These are phyloP conservation scores for Carallia brachiata DNA, from an alignment of 345 rosid species.

Conservation along the genomic window DNA sequence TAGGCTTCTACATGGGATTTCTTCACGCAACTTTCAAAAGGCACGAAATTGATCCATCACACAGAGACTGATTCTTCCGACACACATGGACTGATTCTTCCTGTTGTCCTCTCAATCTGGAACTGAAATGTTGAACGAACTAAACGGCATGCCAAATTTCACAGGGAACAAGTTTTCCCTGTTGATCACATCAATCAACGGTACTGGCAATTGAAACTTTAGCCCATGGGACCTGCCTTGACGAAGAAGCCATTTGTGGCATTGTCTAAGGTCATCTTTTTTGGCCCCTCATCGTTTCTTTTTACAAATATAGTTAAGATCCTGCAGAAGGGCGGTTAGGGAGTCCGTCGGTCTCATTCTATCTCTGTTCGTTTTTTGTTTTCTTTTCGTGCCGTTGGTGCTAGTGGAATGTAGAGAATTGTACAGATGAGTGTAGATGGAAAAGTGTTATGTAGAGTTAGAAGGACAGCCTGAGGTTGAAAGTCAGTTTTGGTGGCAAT, in stretches of 20 bases:
- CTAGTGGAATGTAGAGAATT: conserved; percentile 30
- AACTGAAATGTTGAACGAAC: conserved; percentile 6
- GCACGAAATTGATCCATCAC: conserved; percentile 32
- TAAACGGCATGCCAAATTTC: conserved; percentile 4
- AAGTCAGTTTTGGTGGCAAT: conserved; percentile 28
- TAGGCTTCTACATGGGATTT: conserved; percentile 84
- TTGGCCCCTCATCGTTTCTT: neutral
- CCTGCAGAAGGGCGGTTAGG: no score
- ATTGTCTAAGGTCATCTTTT: conserved; percentile 16
- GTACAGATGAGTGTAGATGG: conserved; percentile 45
- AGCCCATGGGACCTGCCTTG: conserved; percentile 10
- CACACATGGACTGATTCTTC: neutral
- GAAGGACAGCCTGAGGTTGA: conserved; percentile 21
- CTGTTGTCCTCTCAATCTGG: conserved; percentile 3
- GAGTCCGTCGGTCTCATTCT: no score
- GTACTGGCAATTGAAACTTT: conserved; percentile 2
- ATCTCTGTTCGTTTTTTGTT: neutral
- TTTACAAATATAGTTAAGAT: neutral
- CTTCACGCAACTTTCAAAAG: conserved; percentile 68
- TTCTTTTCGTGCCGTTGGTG: conserved; percentile 21
- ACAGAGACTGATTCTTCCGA: no score
- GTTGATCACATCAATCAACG: neutral
- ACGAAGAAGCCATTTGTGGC: conserved; percentile 7
- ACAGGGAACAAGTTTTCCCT: neutral
- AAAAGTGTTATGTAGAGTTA: conserved; percentile 28